phyloP scores from a whole-genome alignment of 2,329 filamentous ascomycete species.

The Aureobasidium lini region DNA sequence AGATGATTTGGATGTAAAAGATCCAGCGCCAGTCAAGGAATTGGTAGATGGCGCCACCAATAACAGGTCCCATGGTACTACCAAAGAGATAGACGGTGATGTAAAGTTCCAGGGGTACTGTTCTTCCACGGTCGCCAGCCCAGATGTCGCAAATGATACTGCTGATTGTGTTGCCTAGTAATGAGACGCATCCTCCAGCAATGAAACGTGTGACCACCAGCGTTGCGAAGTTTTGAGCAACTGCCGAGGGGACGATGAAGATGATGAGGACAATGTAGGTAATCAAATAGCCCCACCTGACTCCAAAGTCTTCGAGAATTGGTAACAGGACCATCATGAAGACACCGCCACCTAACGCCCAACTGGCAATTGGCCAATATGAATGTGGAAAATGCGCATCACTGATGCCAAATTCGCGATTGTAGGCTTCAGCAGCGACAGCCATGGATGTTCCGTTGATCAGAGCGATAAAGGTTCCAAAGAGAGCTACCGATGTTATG shows the following conservation, averaged over 20 bases:
- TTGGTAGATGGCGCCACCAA: conserved; percentile 29
- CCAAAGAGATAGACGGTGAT: conserved; percentile 29
- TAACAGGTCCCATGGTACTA: conserved; percentile 29
- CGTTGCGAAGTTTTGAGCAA: conserved; percentile 33
- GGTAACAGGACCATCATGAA: conserved; percentile 31
- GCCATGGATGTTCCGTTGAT: conserved; percentile 33
- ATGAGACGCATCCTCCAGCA: conserved; percentile 29
- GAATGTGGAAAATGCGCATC: conserved; percentile 32
- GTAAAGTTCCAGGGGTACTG: conserved; percentile 30
- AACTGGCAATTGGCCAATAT: conserved; percentile 32
- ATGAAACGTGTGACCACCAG: conserved; percentile 32
- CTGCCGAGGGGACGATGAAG: conserved; percentile 33
- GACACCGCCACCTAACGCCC: conserved; percentile 30
- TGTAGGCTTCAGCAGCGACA: conserved; percentile 28
- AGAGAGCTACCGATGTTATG: conserved; percentile 25
- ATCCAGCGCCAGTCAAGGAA: conserved; percentile 32
- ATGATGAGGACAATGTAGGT: conserved; percentile 29
- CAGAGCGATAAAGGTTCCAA: conserved; percentile 27
- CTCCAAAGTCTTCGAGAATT: conserved; percentile 32
- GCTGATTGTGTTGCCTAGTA: conserved; percentile 30
- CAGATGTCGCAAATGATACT: conserved; percentile 34
- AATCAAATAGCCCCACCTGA: conserved; percentile 23
- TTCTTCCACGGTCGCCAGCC: conserved; percentile 25
- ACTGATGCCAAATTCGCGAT: conserved; percentile 25
- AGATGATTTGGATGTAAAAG: conserved; percentile 36